Evolutionary conservation across 2,329 filamentous ascomycete genomes (phyloP), one percentile per base, ranked within the genome.

Genomic region (Penicillium aurantiogriseum): DNA sequence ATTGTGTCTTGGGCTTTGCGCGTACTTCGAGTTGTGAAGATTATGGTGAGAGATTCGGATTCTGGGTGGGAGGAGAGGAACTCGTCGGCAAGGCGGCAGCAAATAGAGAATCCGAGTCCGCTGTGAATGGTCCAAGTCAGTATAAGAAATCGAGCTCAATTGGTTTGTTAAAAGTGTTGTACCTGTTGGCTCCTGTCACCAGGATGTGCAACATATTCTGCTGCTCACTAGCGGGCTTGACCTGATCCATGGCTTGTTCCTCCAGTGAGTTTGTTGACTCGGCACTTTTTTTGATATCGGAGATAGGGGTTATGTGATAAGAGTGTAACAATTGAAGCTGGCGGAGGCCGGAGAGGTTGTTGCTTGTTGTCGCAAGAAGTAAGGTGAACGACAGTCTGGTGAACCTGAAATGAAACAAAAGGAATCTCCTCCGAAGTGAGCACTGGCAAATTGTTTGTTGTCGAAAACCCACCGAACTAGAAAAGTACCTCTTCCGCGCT

Each of bases 111-210:
- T 44, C 93, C 93, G 44, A 97, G 86, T 59, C 93, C 93, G 72
- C 93, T 97, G 74, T 25, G 42, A 45, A 60, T 52, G 51, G 38
- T 31, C 23, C 51, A 21, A 59, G 35, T 59, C 54, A 64, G 56
- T 57, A 50, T 21, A 29, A 38, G 35, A n/a, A 55, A 50, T 56
- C 29, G 45, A 29, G 42, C 35, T 25, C 5, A 43, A 33, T 46
- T 36, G 31, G 46, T 17, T 19, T 42, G 44, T 54, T 44, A 51
- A 21, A 29, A 35, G n/a, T 13, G 17, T 27, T 46, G 56, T 82
- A 92, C 91, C 90, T 92, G 75, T 95, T 96, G 36, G 90, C 90
- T 52, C 91, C 91, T 0, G 91, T 96, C 40, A 96, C 85, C 39
- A 96, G 80, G 9, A 91, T 85, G 70, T 73, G 74, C 40, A 63